Evolutionary conservation across 805 yeast species (phyloP), one percentile per base, ranked within the genome.

Genomic region (Wickerhamiella australiensis): DNA sequence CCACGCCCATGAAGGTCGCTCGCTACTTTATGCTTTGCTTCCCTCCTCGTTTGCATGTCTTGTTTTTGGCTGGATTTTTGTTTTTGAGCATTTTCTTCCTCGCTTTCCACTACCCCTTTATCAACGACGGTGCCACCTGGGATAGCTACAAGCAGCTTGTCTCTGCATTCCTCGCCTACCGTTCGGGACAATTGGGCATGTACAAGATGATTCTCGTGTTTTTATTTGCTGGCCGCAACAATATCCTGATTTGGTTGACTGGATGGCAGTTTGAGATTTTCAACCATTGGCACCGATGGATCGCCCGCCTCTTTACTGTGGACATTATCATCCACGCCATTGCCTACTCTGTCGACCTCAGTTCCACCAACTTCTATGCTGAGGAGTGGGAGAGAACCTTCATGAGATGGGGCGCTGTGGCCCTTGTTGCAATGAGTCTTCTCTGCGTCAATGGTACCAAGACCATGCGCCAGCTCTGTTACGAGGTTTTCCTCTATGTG

Each of bases 161-260:
- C 8, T 17, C 33, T 13, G 37, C 12, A 13, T 21, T 18, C 15
- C 46, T 61, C 47, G 72, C 69, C 5, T 70, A 61, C n/a, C 59
- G 74, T 46, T 49, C 69, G 1, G 68, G 62, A 1, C 42, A 53
- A 22, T 17, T 61, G 25, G 54, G 60, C 1, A 48, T 54, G 26
- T 38, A 48, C 17, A 51, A 53, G 45, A 27, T 79, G 50, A 88
- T 88, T 0, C 60, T 73, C 5, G 61, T 79, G 13, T 73, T 76
- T 53, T 63, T 82, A 50, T 80, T 81, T 62, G 82, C 83, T 12
- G 80, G 80, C 29, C 70, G 86, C 60, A 81, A 81, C 60, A 81
- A 80, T 59, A 73, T 82, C 31, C 67, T 80, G 59, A 72, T 72
- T 53, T 68, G 67, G 59, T 51, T 79, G 9, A 71, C 84, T 2